Evolutionary conservation across 78 protist species (phyloP).

Genomic region (Chrysochromulina tobinii): DNA sequence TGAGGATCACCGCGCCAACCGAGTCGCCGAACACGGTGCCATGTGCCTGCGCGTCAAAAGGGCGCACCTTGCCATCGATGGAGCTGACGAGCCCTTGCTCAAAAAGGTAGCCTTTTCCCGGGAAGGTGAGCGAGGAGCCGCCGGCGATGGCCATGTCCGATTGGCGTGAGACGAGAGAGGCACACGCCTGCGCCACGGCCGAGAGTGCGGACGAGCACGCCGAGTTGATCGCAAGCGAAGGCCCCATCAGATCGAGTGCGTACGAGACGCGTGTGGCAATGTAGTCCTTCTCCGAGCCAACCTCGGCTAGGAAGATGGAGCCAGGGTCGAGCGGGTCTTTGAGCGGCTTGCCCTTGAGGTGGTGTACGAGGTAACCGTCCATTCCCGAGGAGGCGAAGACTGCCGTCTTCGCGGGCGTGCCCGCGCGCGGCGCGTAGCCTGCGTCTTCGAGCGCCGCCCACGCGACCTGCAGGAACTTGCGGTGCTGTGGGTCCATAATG

Average conservation of each 20-base stretch:
- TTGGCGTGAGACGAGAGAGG: background rate
- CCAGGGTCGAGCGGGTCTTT: slow-evolving; percentile 17
- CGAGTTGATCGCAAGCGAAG: slow-evolving; percentile 26
- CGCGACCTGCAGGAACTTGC: slow-evolving; percentile 33
- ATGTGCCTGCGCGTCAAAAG: slow-evolving; percentile 30
- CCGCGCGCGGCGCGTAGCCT: slow-evolving; percentile 27
- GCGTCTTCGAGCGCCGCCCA: slow-evolving; percentile 49
- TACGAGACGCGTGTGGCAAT: slow-evolving; percentile 35
- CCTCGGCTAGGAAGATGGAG: background rate
- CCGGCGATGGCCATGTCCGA: background rate
- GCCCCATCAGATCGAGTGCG: slow-evolving; percentile 40
- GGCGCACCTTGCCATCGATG: slow-evolving; percentile 13
- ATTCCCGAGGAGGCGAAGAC: slow-evolving; percentile 47
- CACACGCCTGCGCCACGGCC: slow-evolving; percentile 24
- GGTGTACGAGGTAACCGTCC: slow-evolving; percentile 49
- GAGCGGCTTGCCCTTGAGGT: slow-evolving; percentile 22
- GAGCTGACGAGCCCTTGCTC: slow-evolving; percentile 31
- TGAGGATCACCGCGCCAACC: slow-evolving; percentile 39
- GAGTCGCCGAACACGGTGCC: slow-evolving; percentile 41
- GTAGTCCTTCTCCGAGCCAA: slow-evolving; percentile 33
- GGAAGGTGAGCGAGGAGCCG: slow-evolving; percentile 32
- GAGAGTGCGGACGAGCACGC: slow-evolving; percentile 48
- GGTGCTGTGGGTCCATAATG: slow-evolving; percentile 62
- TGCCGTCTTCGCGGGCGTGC: background rate
- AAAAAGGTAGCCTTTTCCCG: background rate